Conservation (phyloP, 805 yeast species). For the Blastobotrys americana region DNA sequence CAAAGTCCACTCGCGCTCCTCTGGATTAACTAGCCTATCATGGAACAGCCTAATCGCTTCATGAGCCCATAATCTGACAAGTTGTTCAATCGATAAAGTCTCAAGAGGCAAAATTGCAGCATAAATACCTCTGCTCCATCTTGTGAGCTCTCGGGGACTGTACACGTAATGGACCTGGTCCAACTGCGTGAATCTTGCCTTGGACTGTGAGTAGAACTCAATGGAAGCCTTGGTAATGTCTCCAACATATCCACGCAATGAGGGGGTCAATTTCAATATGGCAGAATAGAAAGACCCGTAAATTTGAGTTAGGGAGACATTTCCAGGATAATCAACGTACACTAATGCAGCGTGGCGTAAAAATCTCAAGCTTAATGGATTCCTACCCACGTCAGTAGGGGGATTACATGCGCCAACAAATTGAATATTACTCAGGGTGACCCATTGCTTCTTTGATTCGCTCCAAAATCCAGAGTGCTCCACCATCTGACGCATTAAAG, state of each 20-base stretch:
- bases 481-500: constrained; percentile 66
- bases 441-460: constrained; percentile 54
- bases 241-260: constrained; percentile 45
- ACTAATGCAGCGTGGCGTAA: constrained; percentile 58
- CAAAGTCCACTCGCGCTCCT: constrained; percentile 47
- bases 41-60: constrained; percentile 73
- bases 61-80: constrained; percentile 68
- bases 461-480: constrained; percentile 78
- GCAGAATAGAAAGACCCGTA: constrained; percentile 54
- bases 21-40: constrained; percentile 51
- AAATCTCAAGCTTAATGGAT: constrained; percentile 50
- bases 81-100: constrained; percentile 33
- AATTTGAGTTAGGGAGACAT: constrained; percentile 54
- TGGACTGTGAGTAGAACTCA: constrained; percentile 46
- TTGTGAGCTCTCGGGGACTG: constrained; percentile 84
- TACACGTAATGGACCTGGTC: constrained; percentile 58
- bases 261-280: constrained; percentile 53
- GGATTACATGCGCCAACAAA: constrained; percentile 97
- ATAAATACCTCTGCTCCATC: constrained; percentile 77
- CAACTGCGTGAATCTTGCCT: constrained; percentile 30
- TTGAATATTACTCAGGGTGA: constrained; percentile 54
- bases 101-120: constrained; percentile 39
- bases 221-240: constrained; percentile 61
- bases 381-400: constrained; percentile 71
- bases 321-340: constrained; percentile 74